Base-by-base conservation (phyloP, 1,284 basidiomycete species). In the Marasmius oreades region DNA sequence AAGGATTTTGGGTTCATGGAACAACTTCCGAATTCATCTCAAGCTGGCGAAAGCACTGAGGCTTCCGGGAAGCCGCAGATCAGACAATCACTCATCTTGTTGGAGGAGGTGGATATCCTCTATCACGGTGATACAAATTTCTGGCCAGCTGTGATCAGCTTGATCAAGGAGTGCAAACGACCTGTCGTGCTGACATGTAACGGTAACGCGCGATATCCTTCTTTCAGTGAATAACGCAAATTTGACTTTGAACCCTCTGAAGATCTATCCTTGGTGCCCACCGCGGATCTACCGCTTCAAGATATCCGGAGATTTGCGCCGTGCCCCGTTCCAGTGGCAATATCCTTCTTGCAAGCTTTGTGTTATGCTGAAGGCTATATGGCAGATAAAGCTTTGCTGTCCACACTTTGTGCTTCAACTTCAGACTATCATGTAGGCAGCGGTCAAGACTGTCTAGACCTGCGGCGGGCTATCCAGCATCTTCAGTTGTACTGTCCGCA, bases 51-150 rank as follows among this genome's bases (percentile, higher is more conserved):
- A 11, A 6, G n/a, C 12, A 33, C 8, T 18, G 44, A 50, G 33
- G 39, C 18, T 7, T 18, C 28, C 4, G 10, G 28, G 28, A 31
- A 53, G 20, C 47, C 33, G 20, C 46, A 62, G 52, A 68, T 88
- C 51, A 78, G 82, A 47, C 96, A 99, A 72, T 95, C 93, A 1
- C 71, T 97, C 50, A 92, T 99, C 62, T 77, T 99, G 33, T 75
- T 99, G n/a, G 97, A 99, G 70, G 97, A 99, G 69, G 96, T 93
- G 7, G 97, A 99, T 70, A 83, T 98, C 37, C 74, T 98, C 42
- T 99, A 88, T 73, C 88, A 86, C 61, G 93, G 95, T 52, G 96
- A 98, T 69, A 77, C 76, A 42, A 92, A 89, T 42, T 99, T 99
- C 71, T 99, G 97, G 97, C 78, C 87, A 1, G 84, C 91, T 5